Conservation (phyloP, 2,329 filamentous ascomycete species). For the Trichoderma aggressivum region DNA sequence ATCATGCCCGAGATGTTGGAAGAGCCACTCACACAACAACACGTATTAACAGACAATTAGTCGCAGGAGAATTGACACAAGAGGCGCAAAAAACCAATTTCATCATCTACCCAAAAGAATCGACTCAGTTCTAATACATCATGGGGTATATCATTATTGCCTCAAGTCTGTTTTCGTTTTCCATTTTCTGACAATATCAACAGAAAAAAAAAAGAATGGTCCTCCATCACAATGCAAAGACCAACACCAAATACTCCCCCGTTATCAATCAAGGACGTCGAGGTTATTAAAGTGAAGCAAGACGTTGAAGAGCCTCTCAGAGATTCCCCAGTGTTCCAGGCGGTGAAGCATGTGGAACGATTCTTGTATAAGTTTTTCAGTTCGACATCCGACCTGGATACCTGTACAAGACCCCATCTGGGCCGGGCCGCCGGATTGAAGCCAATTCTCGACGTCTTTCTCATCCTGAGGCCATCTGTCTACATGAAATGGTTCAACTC, state of each 20-base stretch:
- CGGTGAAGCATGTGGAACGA: conserved; percentile 26
- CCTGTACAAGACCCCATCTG: conserved; percentile 24
- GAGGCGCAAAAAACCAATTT: not conserved
- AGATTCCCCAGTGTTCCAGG: conserved; percentile 28
- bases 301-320: conserved; percentile 27
- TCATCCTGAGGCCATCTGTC: conserved; percentile 17
- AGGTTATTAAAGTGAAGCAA: conserved; percentile 23
- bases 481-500: conserved; percentile 18
- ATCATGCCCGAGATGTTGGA: not conserved
- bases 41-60: not conserved
- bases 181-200: not conserved
- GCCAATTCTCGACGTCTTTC: conserved; percentile 23
- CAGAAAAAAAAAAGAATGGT: not conserved
- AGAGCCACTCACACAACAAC: not conserved
- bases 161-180: not conserved
- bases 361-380: conserved; percentile 23
- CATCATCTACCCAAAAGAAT: not conserved
- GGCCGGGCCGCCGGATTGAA: conserved; percentile 26
- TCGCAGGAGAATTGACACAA: not conserved
- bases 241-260: not conserved
- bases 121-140: not conserved
- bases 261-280: conserved; percentile 18
- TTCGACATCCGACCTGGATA: not conserved
- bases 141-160: not conserved
- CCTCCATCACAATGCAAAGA: not conserved